Conservation (phyloP, 495 filamentous ascomycete genomes). For the Aspergillus diversus region DNA sequence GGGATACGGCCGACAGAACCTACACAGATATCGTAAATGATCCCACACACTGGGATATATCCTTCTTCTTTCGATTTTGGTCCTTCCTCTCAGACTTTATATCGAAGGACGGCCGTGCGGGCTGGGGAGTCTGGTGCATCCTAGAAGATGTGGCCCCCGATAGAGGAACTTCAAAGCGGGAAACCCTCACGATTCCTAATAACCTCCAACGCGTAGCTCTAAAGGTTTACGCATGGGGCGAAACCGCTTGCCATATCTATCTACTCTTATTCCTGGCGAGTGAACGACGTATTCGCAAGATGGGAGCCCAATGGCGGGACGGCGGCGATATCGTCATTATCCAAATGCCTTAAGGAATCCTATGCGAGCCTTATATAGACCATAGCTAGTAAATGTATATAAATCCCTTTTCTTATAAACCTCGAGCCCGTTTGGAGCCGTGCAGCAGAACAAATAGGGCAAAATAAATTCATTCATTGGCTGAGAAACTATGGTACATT, state of each 20-base stretch:
- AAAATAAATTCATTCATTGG: neutral
- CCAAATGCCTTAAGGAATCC: conserved; percentile 35
- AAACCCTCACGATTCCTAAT: neutral
- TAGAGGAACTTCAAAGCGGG: neutral
- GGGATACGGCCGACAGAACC: neutral
- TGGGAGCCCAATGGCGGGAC: conserved; percentile 62
- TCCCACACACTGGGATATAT: conserved; percentile 26
- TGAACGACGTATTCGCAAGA: conserved; percentile 55
- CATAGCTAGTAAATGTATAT: too few relatives aligned
- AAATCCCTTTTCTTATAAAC: too few relatives aligned
- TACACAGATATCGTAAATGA: conserved; percentile 3
- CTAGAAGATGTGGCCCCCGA: conserved; percentile 37
- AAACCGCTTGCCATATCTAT: conserved; percentile 63
- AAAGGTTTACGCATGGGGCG: conserved; percentile 70
- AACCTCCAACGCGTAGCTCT: conserved; percentile 33
- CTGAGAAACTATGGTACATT: conserved; percentile 5
- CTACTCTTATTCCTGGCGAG: conserved; percentile 67
- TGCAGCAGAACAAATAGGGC: neutral
- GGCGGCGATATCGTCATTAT: conserved; percentile 53
- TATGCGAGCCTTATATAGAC: too few relatives aligned
- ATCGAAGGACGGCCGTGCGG: conserved; percentile 56
- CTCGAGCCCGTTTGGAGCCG: too few relatives aligned
- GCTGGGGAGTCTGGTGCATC: conserved; percentile 69
- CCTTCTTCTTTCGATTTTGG: conserved; percentile 58
- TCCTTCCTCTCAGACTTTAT: conserved; percentile 62